Conservation (phyloP, 2,329 filamentous ascomycete species). For the Penicillium sp. region DNA sequence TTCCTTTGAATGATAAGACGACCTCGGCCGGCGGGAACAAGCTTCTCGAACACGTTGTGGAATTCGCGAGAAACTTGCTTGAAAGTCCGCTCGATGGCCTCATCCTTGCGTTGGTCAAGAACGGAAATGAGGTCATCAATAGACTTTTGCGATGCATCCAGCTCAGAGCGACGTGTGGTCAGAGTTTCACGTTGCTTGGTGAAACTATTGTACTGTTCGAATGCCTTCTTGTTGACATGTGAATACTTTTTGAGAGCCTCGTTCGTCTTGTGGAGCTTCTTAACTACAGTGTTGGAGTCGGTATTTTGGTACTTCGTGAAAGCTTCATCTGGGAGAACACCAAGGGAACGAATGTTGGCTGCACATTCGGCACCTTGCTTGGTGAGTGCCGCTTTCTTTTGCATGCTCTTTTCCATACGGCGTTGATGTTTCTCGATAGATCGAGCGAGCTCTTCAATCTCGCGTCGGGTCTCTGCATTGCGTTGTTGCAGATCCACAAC, state of each 20-base stretch:
- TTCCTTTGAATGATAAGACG: slow-evolving; percentile 89
- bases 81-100: slow-evolving; percentile 97
- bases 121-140: slow-evolving; percentile 92
- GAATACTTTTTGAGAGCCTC: slow-evolving; percentile 94
- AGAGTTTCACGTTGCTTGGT: slow-evolving; percentile 87
- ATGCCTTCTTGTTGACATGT: slow-evolving; percentile 98
- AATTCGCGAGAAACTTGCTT: slow-evolving; percentile 96
- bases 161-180: slow-evolving; percentile 77
- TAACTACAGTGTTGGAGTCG: slow-evolving; percentile 70
- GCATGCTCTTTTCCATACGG: slow-evolving; percentile 85
- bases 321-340: slow-evolving; percentile 88
- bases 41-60: slow-evolving; percentile 85
- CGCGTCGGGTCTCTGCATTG: slow-evolving; percentile 64
- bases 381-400: slow-evolving; percentile 77
- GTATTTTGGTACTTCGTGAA: slow-evolving; percentile 87
- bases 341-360: slow-evolving; percentile 87
- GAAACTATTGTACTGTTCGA: slow-evolving; percentile 98
- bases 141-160: slow-evolving; percentile 79
- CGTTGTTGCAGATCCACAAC: slow-evolving; percentile 60
- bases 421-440: slow-evolving; percentile 84
- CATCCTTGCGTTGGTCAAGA: slow-evolving; percentile 92
- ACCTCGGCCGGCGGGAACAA: slow-evolving; percentile 90
- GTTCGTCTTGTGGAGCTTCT: slow-evolving; percentile 83
- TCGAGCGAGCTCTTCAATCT: slow-evolving; percentile 71
- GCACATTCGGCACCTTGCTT: slow-evolving; percentile 76